phyloP scores from a whole-genome alignment of 1,139 yeast genomes.

The Hansenula sp. region DNA sequence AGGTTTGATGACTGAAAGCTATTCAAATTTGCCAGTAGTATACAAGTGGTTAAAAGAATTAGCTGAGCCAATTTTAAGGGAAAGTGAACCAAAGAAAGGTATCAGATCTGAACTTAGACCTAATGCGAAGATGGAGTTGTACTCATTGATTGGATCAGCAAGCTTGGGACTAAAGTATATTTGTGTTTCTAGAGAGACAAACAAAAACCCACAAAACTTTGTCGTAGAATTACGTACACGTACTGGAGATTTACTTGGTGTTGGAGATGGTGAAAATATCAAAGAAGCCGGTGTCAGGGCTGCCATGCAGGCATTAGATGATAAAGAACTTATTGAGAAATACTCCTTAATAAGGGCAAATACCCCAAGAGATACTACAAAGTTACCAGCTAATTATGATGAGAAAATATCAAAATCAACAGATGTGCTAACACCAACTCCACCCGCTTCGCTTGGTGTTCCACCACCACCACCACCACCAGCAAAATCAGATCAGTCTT shows the following conservation, averaged over 20 bases:
- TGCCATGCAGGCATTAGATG: constrained; percentile 65
- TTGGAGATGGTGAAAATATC: constrained; percentile 54
- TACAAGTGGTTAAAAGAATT: constrained; percentile 19
- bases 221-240: constrained; percentile 66
- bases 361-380: constrained; percentile 51
- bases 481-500: too few relatives aligned
- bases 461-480: too few relatives aligned
- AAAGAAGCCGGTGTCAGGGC: constrained; percentile 71
- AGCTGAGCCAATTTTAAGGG: constrained; percentile 14
- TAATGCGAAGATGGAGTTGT: constrained; percentile 60
- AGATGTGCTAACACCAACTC: too few relatives aligned
- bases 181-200: constrained; percentile 49
- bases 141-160: constrained; percentile 77
- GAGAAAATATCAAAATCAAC: too few relatives aligned
- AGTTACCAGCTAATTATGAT: constrained; percentile 15
- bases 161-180: constrained; percentile 61
- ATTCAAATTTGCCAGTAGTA: constrained; percentile 13
- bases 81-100: constrained; percentile 1
- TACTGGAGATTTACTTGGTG: constrained; percentile 58
- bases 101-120: constrained; percentile 7
- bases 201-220: constrained; percentile 40
- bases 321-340: constrained; percentile 57
- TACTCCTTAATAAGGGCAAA: constrained; percentile 55
- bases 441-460: too few relatives aligned
- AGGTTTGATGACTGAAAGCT: constrained; percentile 18